Percentiles rank a stretch among this genome's conserved stretches.
phyloP scores from a whole-genome alignment of 2,329 filamentous ascomycete species.

The Acephala macrosclerotiorum region DNA sequence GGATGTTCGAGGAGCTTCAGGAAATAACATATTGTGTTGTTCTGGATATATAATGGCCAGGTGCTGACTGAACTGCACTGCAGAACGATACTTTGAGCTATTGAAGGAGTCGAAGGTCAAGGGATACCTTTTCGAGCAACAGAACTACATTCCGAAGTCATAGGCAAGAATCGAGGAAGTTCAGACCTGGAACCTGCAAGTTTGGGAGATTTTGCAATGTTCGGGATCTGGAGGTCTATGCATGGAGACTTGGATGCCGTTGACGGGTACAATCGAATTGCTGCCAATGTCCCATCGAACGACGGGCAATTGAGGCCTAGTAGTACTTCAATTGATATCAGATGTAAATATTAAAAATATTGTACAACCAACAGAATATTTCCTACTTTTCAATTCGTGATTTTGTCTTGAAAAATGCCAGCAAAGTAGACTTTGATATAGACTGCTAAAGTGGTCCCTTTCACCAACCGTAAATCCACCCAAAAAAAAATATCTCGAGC shows the following conservation, averaged over 20 bases:
- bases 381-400: background rate
- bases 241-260: background rate
- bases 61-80: constrained; percentile 19
- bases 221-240: background rate
- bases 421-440: constrained; percentile 37
- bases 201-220: background rate
- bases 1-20: background rate
- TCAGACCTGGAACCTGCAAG: background rate
- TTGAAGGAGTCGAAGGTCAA: constrained; percentile 79
- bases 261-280: too few relatives aligned
- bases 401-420: background rate
- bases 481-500: constrained; percentile 39
- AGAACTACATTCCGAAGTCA: constrained; percentile 71
- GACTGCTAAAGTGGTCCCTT: constrained; percentile 19
- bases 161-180: constrained; percentile 21
- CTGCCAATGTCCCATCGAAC: background rate
- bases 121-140: constrained; percentile 81
- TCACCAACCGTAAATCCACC: constrained; percentile 34
- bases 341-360: constrained; percentile 30
- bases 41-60: background rate
- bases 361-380: constrained; percentile 17
- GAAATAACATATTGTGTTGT: background rate
- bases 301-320: constrained; percentile 20
- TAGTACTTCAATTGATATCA: constrained; percentile 18
- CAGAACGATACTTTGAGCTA: constrained; percentile 82